Evolutionary conservation across 129 eudicot species (phyloP).

Genomic region (Pulicaria dysenterica): DNA sequence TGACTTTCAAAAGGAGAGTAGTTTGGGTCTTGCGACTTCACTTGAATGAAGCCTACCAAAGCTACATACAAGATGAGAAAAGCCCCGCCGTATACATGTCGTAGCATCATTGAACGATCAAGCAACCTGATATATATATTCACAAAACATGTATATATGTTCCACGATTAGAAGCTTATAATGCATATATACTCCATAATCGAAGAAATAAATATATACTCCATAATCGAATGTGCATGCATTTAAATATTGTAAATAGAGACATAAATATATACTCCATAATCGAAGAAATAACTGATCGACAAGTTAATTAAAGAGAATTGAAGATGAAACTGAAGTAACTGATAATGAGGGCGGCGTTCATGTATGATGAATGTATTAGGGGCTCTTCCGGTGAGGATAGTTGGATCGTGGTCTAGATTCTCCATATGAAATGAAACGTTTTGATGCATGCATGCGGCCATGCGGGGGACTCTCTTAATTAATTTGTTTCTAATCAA

Average conservation of each 20-base stretch:
- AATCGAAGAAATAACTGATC: too few species aligned
- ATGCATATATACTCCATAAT: too few species aligned
- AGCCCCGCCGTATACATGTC: constrained; percentile 2
- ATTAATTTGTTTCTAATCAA: too few species aligned
- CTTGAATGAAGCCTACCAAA: constrained; percentile 22
- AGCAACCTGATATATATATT: not conserved
- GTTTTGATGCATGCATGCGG: too few species aligned
- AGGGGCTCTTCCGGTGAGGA: not conserved
- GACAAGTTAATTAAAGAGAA: not conserved
- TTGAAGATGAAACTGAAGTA: not conserved
- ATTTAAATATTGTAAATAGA: too few species aligned
- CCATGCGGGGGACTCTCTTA: too few species aligned
- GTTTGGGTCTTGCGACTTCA: constrained; percentile 13
- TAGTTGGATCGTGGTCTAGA: too few species aligned
- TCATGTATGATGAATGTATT: not conserved
- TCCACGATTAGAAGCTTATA: not conserved
- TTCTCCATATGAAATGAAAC: too few species aligned
- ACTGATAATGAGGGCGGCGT: not conserved
- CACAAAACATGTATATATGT: not conserved
- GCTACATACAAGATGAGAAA: not conserved
- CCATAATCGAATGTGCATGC: too few species aligned
- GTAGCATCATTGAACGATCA: not conserved
- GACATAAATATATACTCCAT: too few species aligned
- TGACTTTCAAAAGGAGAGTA: constrained; percentile 19
- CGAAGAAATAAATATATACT: too few species aligned